phyloP scores from a whole-genome alignment of 208 protist genomes.

The Trypanosoma lewisi region DNA sequence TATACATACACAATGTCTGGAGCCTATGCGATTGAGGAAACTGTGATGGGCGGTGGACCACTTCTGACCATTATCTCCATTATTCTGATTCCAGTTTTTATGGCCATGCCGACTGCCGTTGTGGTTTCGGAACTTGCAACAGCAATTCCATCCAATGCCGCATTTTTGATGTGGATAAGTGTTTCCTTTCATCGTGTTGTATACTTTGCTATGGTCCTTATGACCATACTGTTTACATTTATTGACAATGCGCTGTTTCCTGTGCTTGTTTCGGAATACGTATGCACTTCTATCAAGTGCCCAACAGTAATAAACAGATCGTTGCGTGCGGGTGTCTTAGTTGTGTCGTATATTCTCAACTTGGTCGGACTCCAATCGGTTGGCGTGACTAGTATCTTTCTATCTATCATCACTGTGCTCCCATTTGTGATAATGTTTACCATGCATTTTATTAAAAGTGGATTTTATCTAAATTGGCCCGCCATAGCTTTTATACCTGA shows the following conservation, averaged over 20 bases:
- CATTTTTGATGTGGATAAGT: constrained; percentile 78
- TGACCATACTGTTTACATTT: constrained; percentile 59
- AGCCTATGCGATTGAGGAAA: constrained; percentile 80
- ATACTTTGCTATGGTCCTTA: constrained; percentile 68
- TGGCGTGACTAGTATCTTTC: constrained; percentile 49
- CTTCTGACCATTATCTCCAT: constrained; percentile 64
- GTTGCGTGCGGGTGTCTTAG: constrained; percentile 50
- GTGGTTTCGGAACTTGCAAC: constrained; percentile 75
- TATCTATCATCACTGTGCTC: constrained; percentile 51
- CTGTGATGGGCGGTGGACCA: constrained; percentile 71
- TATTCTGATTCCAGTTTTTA: constrained; percentile 67
- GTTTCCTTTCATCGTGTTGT: constrained; percentile 53
- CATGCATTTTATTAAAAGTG: constrained; percentile 43
- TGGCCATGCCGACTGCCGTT: constrained; percentile 63
- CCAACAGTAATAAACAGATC: constrained; percentile 13
- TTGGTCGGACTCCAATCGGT: constrained; percentile 64
- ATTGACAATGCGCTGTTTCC: constrained; percentile 79
- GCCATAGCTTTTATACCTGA: constrained; percentile 59
- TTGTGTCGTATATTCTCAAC: constrained; percentile 61
- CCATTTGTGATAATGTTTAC: constrained; percentile 71
- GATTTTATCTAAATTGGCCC: constrained; percentile 74
- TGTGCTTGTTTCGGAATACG: constrained; percentile 79
- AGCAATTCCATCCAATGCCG: constrained; percentile 68
- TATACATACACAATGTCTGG: constrained; percentile 80
- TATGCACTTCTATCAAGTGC: constrained; percentile 54